Base-by-base conservation (phyloP, 2,329 filamentous ascomycete genomes). In the Lasiodiplodia gonubiensis region DNA sequence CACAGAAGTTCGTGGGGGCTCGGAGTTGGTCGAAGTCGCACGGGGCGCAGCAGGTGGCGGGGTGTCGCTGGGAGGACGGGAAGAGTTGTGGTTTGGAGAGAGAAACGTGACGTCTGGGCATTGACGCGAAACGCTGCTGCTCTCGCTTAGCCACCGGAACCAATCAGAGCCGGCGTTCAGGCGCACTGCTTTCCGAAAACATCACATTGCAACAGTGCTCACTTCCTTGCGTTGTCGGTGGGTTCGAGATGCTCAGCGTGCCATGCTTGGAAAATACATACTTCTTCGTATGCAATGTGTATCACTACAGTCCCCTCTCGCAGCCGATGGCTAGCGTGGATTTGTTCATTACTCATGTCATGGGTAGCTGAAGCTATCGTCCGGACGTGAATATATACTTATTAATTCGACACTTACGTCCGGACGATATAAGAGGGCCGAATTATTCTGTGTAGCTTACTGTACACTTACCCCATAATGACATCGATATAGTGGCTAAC, bases 111-210 rank as follows among this genome's bases (percentile, higher is more conserved):
- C 33, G 61, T 64, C 48, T 30, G 6, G 42, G 27, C 61, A 64
- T 64, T 37, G 35, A 52, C 46, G 35, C 42, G 49, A 54, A 64
- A 35, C 35, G 25, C 30, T 21, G 48, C 48, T 21, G 30, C 57
- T 48, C 61, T 64, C 61, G 61, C 61, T 64, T 64, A 64, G 49
- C 37, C 23, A 4, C 33, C 2, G 27, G 10, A n/a, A 16, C 61
- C 61, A 64, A 64, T 64, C 61, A 54, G 33, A 42, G 35, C 61
- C 12, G n/a, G 11, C 12, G 12, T 18, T 25, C n/a, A 39, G 16
- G 12, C 42, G 49, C 42, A 63, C 27, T 48, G 42, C 46, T 25
- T 51, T 63, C 42, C 46, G 39, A 25, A 63, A 63, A 61, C 42
- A 61, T 21, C 18, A 14, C 21, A 16, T 51, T 53, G 25, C 23